Percentiles rank a stretch among this genome's conserved stretches.
Evolutionary conservation across 176 grass and related monocot genomes (phyloP).

Genomic region (Aegilops umbellulata): DNA sequence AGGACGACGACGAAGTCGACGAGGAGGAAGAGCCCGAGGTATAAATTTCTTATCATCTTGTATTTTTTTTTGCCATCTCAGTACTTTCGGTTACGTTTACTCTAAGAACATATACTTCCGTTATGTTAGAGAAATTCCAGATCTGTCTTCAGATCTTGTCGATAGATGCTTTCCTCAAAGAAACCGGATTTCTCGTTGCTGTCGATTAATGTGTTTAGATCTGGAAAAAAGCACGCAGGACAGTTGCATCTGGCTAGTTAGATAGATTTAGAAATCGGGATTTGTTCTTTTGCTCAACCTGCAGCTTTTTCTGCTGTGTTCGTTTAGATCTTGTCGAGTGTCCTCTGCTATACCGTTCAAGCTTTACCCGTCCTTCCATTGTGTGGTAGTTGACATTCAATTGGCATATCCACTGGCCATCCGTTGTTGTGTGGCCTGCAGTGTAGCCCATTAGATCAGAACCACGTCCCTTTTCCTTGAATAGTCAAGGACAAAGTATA

Average conservation of each 20-base stretch:
- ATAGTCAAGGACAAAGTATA: not conserved
- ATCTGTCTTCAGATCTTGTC: not conserved
- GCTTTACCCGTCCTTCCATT: not conserved
- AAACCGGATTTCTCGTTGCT: not conserved
- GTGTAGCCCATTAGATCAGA: not conserved
- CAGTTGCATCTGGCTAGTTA: not conserved
- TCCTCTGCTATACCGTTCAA: not conserved
- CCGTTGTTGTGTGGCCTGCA: not conserved
- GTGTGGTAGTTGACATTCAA: not conserved
- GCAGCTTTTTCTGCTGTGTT: not conserved
- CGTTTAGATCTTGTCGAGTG: not conserved
- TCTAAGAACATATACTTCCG: too few relatives aligned
- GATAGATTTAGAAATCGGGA: not conserved
- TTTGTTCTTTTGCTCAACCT: not conserved
- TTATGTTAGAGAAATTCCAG: not conserved
- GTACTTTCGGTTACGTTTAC: not conserved
- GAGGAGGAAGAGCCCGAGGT: slow-evolving; percentile 41
- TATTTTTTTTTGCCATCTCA: not conserved
- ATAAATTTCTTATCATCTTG: not conserved
- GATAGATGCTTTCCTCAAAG: not conserved
- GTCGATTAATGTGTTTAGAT: not conserved
- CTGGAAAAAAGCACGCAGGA: not conserved
- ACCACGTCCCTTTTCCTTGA: not conserved
- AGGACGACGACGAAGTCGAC: slow-evolving; percentile 3
- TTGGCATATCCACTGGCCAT: not conserved